These are phyloP conservation scores for Backusella circina DNA, from an alignment of 192 early-diverging fungal genomes.

Conservation along the genomic window DNA sequence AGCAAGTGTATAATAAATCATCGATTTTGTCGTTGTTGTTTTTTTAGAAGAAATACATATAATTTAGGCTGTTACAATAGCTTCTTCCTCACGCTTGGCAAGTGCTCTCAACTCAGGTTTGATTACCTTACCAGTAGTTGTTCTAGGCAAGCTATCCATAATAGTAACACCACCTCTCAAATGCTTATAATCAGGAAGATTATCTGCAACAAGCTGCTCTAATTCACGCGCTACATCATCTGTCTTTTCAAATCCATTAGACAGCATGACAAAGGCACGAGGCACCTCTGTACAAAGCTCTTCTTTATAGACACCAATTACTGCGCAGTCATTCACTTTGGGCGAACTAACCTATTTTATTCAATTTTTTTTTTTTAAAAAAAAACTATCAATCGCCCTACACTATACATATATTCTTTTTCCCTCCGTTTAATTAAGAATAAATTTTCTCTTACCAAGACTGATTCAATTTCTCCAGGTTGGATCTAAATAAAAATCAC, in stretches of 20 bases:
- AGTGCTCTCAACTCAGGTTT: conserved; percentile 52
- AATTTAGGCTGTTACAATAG: background rate
- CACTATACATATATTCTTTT: background rate
- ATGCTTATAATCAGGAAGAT: conserved; percentile 67
- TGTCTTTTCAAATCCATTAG: conserved; percentile 21
- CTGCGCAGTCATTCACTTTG: conserved; percentile 60
- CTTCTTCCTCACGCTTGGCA: background rate
- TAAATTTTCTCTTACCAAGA: conserved; percentile 36
- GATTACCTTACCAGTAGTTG: conserved; percentile 80
- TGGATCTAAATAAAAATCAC: background rate
- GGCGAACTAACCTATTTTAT: conserved; percentile 53
- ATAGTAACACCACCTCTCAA: conserved; percentile 79
- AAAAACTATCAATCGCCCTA: conserved; percentile 24
- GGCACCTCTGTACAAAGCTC: conserved; percentile 70
- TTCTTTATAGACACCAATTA: conserved; percentile 58
- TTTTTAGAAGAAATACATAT: background rate
- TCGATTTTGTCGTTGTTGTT: background rate
- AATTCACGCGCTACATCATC: conserved; percentile 43
- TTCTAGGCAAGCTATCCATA: conserved; percentile 70
- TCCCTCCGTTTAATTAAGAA: background rate
- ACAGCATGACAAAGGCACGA: conserved; percentile 68
- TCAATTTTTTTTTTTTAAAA: background rate
- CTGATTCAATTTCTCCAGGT: conserved; percentile 64
- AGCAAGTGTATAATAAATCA: background rate
- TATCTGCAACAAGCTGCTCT: conserved; percentile 44